Evolutionary conservation across 2,329 filamentous ascomycete species (phyloP).

Genomic region (Tolypocladium album): DNA sequence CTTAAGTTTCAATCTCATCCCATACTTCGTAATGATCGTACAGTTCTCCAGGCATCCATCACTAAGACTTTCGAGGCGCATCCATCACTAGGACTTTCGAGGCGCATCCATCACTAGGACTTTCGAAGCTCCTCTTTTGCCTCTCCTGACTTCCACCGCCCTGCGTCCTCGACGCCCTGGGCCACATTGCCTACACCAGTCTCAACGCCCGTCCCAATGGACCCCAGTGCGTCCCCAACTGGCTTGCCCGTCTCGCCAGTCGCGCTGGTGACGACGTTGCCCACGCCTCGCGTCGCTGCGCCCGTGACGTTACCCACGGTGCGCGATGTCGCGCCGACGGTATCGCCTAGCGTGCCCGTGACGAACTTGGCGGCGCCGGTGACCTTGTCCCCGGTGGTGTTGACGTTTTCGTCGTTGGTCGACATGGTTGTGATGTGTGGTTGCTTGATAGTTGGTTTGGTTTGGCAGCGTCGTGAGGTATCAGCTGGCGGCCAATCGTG

Average conservation of each 20-base stretch:
- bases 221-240: slow-evolving; percentile 43
- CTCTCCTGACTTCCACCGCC: slow-evolving; percentile 36
- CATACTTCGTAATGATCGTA: background rate
- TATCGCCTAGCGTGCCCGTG: slow-evolving; percentile 29
- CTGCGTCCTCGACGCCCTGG: slow-evolving; percentile 46
- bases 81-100: background rate
- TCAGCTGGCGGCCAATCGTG: background rate
- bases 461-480: background rate
- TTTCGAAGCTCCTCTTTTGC: background rate
- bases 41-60: background rate
- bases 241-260: slow-evolving; percentile 44
- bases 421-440: slow-evolving; percentile 1
- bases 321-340: slow-evolving; percentile 26
- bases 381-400: slow-evolving; percentile 16
- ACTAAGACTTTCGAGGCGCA: background rate
- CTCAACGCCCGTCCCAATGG: slow-evolving; percentile 42
- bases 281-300: slow-evolving; percentile 44
- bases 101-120: too few species aligned
- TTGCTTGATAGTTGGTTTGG: background rate
- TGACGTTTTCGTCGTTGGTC: slow-evolving; percentile 1
- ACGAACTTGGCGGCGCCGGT: slow-evolving; percentile 26
- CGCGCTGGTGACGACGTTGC: slow-evolving; percentile 41
- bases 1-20: background rate
- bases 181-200: slow-evolving; percentile 36
- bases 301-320: slow-evolving; percentile 32